Evolutionary conservation across 768 basidiomycete genomes (phyloP).

Genomic region (Royoungia palumana): DNA sequence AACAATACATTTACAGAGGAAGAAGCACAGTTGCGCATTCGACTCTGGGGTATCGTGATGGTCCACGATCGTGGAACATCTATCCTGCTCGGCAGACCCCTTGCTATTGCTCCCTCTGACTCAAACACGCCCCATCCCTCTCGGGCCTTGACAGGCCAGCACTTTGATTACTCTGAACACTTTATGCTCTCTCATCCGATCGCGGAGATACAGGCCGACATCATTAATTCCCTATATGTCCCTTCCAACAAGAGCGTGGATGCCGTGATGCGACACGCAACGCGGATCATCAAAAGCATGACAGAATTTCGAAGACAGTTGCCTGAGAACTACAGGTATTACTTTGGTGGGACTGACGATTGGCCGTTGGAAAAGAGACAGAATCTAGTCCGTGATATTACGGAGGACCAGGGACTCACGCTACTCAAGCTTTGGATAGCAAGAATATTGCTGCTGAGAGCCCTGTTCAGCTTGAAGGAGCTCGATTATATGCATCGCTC

Average conservation of each 20-base stretch:
- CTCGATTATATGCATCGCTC: slow-evolving; percentile 62
- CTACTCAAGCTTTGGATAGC: slow-evolving; percentile 81
- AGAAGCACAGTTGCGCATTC: slow-evolving; percentile 75
- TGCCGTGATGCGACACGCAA: slow-evolving; percentile 71
- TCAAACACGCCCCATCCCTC: slow-evolving; percentile 75
- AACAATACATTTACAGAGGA: slow-evolving; percentile 62
- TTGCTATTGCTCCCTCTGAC: slow-evolving; percentile 80
- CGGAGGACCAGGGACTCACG: slow-evolving; percentile 79
- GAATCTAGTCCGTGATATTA: slow-evolving; percentile 68
- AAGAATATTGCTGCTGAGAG: slow-evolving; percentile 72
- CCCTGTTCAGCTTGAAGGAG: slow-evolving; percentile 74
- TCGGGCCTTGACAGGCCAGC: slow-evolving; percentile 34
- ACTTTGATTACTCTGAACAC: slow-evolving; percentile 66
- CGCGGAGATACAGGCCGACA: slow-evolving; percentile 83
- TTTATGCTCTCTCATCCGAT: slow-evolving; percentile 74
- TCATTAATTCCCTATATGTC: slow-evolving; percentile 81
- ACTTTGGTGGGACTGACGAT: slow-evolving; percentile 75
- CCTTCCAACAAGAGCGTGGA: slow-evolving; percentile 70
- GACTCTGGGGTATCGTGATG: slow-evolving; percentile 82
- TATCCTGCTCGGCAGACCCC: slow-evolving; percentile 79
- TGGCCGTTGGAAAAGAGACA: slow-evolving; percentile 66
- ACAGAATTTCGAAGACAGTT: slow-evolving; percentile 63
- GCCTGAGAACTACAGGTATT: slow-evolving; percentile 68
- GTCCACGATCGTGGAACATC: slow-evolving; percentile 87
- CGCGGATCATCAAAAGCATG: slow-evolving; percentile 76